Evolutionary conservation across 257 asterid species (phyloP), one percentile per base, ranked within the genome.

Genomic region (Prunella vulgaris): DNA sequence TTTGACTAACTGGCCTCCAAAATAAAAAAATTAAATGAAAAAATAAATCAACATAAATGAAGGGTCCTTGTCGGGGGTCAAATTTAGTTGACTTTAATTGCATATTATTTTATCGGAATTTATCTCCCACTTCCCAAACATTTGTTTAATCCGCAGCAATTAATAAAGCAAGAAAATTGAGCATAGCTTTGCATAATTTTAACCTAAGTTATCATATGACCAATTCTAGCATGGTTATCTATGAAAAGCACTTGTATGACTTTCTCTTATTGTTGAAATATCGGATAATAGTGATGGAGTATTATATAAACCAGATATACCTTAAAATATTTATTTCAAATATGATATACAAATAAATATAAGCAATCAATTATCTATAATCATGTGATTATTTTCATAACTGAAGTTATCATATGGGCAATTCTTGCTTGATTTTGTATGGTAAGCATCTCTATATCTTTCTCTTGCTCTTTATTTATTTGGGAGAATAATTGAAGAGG

Each of bases 21-120:
- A 13, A 10, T 40, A n/a, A n/a, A 14, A n/a, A 0, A 3, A 40
- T 10, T 35, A 32, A 32, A 0, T 32, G 7, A 37, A 8, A 35
- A 8, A 2, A 37, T 7, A 37, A 37, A 37, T 37, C 1, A 37
- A 9, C 7, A 7, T 0, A 37, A 37, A 37, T 14, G 2, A 21
- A 18, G 18, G 51, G 75, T 46, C 74, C 42, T 27, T 3, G 38
- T 28, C 32, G 44, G 20, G 7, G 61, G 68, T 70, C 75, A 71
- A 61, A 17, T 60, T 9, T 18, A 3, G 14, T 40, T 37, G 17
- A 60, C 63, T 57, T 57, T 27, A 5, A 24, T 57, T 40, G 15
- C 60, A 6, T 57, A 3, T 25, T 25, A 25, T 25, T 25, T 3
- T 25, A 25, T 25, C 1, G 28, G 57, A 25, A 57, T n/a, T n/a